These are phyloP conservation scores for Psilocybe cubensis DNA, from an alignment of 768 basidiomycete species.

Conservation along the genomic window DNA sequence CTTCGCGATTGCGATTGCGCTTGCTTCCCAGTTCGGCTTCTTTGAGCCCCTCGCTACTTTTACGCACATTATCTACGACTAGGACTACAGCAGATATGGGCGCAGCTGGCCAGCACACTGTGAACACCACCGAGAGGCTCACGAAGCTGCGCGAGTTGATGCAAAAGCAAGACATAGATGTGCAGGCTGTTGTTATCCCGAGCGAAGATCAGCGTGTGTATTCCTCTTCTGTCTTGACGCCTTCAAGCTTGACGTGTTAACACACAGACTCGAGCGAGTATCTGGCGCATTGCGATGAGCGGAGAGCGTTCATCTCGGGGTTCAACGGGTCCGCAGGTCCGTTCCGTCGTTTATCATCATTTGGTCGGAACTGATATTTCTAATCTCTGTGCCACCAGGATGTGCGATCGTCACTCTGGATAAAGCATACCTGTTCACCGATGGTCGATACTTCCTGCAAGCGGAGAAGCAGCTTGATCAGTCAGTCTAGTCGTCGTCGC, in stretches of 20 bases:
- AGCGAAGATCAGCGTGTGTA: slow-evolving; percentile 91
- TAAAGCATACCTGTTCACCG: slow-evolving; percentile 86
- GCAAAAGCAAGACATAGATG: slow-evolving; percentile 46
- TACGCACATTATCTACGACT: neutral
- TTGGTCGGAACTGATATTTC: neutral
- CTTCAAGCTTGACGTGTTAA: too few relatives aligned
- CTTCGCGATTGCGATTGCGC: neutral
- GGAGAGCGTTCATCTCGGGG: slow-evolving; percentile 88
- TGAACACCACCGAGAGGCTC: slow-evolving; percentile 69
- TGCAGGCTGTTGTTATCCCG: slow-evolving; percentile 82
- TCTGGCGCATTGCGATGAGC: slow-evolving; percentile 79
- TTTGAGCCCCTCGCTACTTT: neutral
- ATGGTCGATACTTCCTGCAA: slow-evolving; percentile 95
- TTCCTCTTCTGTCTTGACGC: neutral
- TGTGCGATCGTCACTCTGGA: slow-evolving; percentile 76
- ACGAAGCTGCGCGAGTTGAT: slow-evolving; percentile 70
- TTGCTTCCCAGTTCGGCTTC: slow-evolving; percentile 7
- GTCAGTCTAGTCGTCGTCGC: slow-evolving; percentile 54
- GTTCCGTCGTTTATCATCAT: slow-evolving; percentile 14
- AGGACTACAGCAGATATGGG: slow-evolving; percentile 37
- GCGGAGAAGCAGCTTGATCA: slow-evolving; percentile 87
- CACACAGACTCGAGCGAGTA: slow-evolving; percentile 94
- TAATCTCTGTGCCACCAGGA: slow-evolving; percentile 40
- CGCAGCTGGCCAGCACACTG: slow-evolving; percentile 42
- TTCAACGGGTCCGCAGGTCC: slow-evolving; percentile 94